Evolutionary conservation across 139 green algal genomes (phyloP).

Genomic region (Klebsormidium nitens): DNA sequence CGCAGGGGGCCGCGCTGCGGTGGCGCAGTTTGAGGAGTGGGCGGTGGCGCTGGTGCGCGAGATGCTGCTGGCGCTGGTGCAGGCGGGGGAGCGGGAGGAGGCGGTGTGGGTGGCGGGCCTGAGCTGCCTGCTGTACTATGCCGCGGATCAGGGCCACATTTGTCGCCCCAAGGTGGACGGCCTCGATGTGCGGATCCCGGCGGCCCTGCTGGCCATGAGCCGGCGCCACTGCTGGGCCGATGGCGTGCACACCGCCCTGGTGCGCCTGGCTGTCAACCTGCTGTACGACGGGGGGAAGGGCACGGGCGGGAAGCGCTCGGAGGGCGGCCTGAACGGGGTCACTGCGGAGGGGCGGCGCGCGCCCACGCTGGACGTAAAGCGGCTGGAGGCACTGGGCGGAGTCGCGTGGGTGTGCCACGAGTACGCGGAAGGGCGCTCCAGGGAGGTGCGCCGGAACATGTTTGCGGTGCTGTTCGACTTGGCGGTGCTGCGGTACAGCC

Average conservation of each 20-base stretch:
- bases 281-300: constrained; percentile 17
- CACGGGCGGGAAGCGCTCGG: not conserved
- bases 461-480: constrained; percentile 36
- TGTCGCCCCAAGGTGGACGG: not conserved
- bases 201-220: constrained; percentile 16
- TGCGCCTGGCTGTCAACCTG: constrained; percentile 11
- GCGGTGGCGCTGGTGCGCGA: constrained; percentile 20
- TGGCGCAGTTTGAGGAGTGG: constrained; percentile 35
- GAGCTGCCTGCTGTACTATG: constrained; percentile 30
- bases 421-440: constrained; percentile 1
- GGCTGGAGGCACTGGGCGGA: constrained; percentile 23
- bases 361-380: not conserved
- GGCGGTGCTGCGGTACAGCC: not conserved
- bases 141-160: constrained; percentile 10
- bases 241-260: constrained; percentile 19
- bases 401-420: constrained; percentile 22
- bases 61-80: constrained; percentile 36
- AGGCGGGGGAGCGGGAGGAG: constrained; percentile 34
- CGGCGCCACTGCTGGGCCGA: constrained; percentile 29
- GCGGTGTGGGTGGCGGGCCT: constrained; percentile 26
- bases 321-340: not conserved
- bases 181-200: constrained; percentile 8
- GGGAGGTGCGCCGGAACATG: constrained; percentile 27
- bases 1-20: not conserved
- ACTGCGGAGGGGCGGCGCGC: not conserved